A percentile compares a stretch with the other conserved stretches of the same genome.
phyloP scores from a whole-genome alignment of 169 alveolate genomes.

The Cytauxzoon felis region DNA sequence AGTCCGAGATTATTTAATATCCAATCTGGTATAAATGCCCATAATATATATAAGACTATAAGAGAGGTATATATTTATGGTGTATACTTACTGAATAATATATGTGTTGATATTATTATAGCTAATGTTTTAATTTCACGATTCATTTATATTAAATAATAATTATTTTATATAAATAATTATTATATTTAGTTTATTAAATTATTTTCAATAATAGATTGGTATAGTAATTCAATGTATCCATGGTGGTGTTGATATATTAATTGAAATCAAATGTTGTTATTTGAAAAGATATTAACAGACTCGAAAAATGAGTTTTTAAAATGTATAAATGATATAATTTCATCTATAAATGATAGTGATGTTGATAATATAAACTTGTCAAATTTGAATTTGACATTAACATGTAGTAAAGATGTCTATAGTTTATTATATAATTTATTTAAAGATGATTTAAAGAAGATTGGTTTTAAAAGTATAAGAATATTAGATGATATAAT shows the following conservation, averaged over 20 bases:
- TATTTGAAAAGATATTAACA: constrained; percentile 33
- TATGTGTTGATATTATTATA: constrained; percentile 1
- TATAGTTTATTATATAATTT: constrained; percentile 12
- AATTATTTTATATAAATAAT: neutral
- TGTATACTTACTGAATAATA: constrained; percentile 28
- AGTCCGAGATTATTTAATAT: constrained; percentile 29
- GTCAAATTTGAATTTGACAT: neutral
- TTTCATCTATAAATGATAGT: constrained; percentile 4
- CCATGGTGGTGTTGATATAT: neutral
- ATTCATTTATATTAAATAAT: constrained; percentile 22
- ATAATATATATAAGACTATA: constrained; percentile 41
- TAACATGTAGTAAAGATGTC: constrained; percentile 50
- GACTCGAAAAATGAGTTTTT: constrained; percentile 40
- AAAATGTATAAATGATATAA: constrained; percentile 1
- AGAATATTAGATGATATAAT: constrained; percentile 1
- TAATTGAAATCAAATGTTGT: constrained; percentile 11
- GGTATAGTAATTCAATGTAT: neutral
- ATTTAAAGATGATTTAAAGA: constrained; percentile 12
- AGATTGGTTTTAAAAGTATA: constrained; percentile 28
- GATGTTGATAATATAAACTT: neutral
- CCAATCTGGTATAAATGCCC: constrained; percentile 57
- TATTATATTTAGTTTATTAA: neutral
- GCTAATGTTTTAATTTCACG: constrained; percentile 44
- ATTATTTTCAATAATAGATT: neutral
- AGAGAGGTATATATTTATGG: neutral